These are phyloP conservation scores for Salvia rosmarinus DNA, from an alignment of 257 asterid genomes.

Conservation along the genomic window DNA sequence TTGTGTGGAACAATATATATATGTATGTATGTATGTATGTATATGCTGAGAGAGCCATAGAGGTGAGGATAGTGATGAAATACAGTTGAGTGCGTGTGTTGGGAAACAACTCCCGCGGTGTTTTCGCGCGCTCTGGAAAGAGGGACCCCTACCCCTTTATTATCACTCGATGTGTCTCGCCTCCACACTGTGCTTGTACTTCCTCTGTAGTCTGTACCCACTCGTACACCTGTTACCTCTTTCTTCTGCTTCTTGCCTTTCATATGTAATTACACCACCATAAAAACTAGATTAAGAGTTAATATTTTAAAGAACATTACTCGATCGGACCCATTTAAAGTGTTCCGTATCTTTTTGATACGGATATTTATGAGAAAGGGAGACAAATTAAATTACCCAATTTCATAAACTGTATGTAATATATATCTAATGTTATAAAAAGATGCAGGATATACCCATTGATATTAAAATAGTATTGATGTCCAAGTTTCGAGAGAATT, in stretches of 20 bases:
- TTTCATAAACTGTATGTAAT: too few relatives aligned
- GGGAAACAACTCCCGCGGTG: conserved; percentile 55
- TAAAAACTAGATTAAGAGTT: too few relatives aligned
- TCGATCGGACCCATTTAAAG: too few relatives aligned
- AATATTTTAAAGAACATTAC: too few relatives aligned
- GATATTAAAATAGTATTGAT: too few relatives aligned
- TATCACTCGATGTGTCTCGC: conserved; percentile 21
- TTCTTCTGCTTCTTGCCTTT: neutral
- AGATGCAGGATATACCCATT: too few relatives aligned
- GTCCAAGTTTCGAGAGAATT: too few relatives aligned
- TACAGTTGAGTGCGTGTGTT: conserved; percentile 13
- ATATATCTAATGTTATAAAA: too few relatives aligned
- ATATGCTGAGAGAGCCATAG: neutral
- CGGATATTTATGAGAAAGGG: too few relatives aligned
- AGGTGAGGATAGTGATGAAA: conserved; percentile 14
- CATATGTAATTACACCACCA: too few relatives aligned
- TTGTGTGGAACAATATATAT: neutral
- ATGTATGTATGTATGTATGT: neutral
- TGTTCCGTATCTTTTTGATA: too few relatives aligned
- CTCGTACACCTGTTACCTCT: neutral
- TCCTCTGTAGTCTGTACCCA: conserved; percentile 26
- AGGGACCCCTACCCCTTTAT: conserved; percentile 32
- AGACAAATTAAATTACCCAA: too few relatives aligned
- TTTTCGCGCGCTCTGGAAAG: conserved; percentile 46
- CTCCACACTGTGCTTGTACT: conserved; percentile 10